Evolutionary conservation across 2,329 filamentous ascomycete species (phyloP).

Genomic region (Trichoderma sp.): DNA sequence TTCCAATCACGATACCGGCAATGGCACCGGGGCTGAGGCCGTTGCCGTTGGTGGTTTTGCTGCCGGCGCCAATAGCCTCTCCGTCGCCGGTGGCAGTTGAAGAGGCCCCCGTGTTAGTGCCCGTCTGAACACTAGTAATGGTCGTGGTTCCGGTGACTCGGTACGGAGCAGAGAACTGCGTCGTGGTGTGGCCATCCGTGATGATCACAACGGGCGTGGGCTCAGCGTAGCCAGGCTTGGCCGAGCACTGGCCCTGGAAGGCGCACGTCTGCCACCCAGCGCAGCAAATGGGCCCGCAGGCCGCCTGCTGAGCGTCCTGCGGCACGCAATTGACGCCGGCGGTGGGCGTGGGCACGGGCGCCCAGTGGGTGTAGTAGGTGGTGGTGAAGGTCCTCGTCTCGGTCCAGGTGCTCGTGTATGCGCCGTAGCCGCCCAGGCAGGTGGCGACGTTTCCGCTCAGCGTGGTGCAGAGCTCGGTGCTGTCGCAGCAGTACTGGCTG

Average conservation of each 20-base stretch:
- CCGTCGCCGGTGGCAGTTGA: constrained; percentile 53
- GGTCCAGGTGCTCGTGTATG: constrained; percentile 63
- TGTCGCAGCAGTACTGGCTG: constrained; percentile 59
- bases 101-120: constrained; percentile 45
- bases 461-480: constrained; percentile 57
- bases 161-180: constrained; percentile 55
- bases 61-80: constrained; percentile 44
- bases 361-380: constrained; percentile 57
- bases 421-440: constrained; percentile 47
- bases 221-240: constrained; percentile 54
- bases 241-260: constrained; percentile 59
- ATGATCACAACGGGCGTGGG: constrained; percentile 50
- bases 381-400: constrained; percentile 63
- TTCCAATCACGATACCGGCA: constrained; percentile 78
- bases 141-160: constrained; percentile 62
- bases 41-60: constrained; percentile 45
- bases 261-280: constrained; percentile 70
- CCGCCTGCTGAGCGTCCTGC: constrained; percentile 56
- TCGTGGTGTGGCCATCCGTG: constrained; percentile 55
- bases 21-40: constrained; percentile 72
- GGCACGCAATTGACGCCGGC: constrained; percentile 55
- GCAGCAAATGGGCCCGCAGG: constrained; percentile 73
- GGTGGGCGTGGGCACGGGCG: constrained; percentile 51
- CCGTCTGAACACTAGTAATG: constrained; percentile 45
- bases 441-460: constrained; percentile 52